phyloP scores from a whole-genome alignment of 495 filamentous ascomycete genomes.

The Trichoderma orchidacearum region DNA sequence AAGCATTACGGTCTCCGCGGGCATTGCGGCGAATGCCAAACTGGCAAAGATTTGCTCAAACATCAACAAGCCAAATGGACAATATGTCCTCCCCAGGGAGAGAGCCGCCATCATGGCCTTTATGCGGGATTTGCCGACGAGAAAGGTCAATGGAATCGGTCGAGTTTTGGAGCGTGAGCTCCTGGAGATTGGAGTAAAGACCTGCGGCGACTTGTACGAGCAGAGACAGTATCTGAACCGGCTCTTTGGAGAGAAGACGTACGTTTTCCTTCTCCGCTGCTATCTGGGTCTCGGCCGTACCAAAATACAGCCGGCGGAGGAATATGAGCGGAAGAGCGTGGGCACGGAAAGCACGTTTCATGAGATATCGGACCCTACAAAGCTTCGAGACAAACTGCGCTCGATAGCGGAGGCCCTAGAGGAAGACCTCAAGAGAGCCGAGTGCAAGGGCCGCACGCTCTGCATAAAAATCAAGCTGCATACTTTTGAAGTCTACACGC shows the following conservation, averaged over 20 bases:
- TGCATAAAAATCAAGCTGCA: slow-evolving; percentile 89
- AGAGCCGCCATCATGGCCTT: slow-evolving; percentile 65
- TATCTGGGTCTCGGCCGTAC: slow-evolving; percentile 87
- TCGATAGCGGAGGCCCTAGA: slow-evolving; percentile 76
- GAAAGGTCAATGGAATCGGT: slow-evolving; percentile 89
- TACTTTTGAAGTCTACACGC: slow-evolving; percentile 79
- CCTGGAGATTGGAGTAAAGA: slow-evolving; percentile 72
- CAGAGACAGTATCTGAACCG: slow-evolving; percentile 55
- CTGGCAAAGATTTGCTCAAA: slow-evolving; percentile 93
- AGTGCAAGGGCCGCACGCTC: slow-evolving; percentile 81
- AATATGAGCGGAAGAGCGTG: slow-evolving; percentile 84
- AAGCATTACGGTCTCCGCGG: slow-evolving; percentile 82
- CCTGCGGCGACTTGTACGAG: slow-evolving; percentile 76
- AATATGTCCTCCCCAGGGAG: slow-evolving; percentile 62
- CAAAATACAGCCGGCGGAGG: slow-evolving; percentile 71
- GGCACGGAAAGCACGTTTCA: slow-evolving; percentile 89
- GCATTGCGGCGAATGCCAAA: slow-evolving; percentile 85
- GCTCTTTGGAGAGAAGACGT: slow-evolving; percentile 85
- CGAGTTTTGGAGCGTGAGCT: slow-evolving; percentile 91
- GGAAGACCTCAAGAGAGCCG: slow-evolving; percentile 63
- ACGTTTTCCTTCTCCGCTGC: slow-evolving; percentile 69
- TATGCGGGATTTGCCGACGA: slow-evolving; percentile 66
- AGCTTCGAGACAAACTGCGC: slow-evolving; percentile 65
- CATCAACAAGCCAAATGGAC: slow-evolving; percentile 91
- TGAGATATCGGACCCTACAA: slow-evolving; percentile 55